A percentile compares a stretch with the other conserved stretches of the same genome.
These are phyloP conservation scores for Lentinula guzmanii DNA, from an alignment of 768 basidiomycete species.

Conservation along the genomic window DNA sequence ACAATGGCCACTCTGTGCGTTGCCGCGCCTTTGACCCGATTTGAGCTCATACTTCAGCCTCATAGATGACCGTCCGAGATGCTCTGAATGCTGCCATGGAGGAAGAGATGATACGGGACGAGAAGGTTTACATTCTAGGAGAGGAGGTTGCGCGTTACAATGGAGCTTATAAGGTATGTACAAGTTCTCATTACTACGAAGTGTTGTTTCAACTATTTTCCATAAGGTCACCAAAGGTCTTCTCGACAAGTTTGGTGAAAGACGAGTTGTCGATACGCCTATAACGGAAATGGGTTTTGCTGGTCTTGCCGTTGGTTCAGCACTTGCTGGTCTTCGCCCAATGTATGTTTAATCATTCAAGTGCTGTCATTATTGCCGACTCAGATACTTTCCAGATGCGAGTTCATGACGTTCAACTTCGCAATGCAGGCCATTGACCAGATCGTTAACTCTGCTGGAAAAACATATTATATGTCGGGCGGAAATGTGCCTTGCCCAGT, in stretches of 20 bases:
- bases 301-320: constrained; percentile 93
- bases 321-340: constrained; percentile 89
- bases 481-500: constrained; percentile 98
- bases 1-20: constrained; percentile 41
- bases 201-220: constrained; percentile 2
- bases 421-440: constrained; percentile 99
- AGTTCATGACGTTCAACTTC: constrained; percentile 99
- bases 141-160: constrained; percentile 99
- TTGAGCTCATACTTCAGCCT: constrained; percentile 6
- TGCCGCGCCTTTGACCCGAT: constrained; percentile 15
- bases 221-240: constrained; percentile 93
- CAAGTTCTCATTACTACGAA: not conserved
- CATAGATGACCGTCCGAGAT: constrained; percentile 95
- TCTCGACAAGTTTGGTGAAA: constrained; percentile 98
- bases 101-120: constrained; percentile 97
- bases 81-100: constrained; percentile 98
- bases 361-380: not conserved
- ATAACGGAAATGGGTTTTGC: constrained; percentile 99
- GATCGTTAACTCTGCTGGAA: constrained; percentile 99
- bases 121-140: constrained; percentile 90
- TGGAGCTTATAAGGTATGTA: constrained; percentile 85
- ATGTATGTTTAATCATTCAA: constrained; percentile 45
- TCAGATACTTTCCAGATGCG: constrained; percentile 56
- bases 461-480: constrained; percentile 99
- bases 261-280: constrained; percentile 94